Conservation (phyloP, 1,284 basidiomycete species). For the Ceratorhiza oryzae-sativae region DNA sequence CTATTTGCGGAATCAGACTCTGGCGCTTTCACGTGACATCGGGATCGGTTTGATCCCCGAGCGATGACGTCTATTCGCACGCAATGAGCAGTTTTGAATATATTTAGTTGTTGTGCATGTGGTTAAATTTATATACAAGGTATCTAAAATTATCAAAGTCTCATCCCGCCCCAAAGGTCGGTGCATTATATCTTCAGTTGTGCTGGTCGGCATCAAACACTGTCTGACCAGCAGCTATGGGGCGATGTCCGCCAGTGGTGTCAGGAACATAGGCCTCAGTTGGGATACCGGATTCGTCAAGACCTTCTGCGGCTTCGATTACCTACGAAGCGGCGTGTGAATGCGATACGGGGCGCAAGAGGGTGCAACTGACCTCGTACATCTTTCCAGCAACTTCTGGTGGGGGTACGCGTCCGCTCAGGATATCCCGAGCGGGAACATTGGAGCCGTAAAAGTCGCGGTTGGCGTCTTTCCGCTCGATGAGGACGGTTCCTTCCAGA, state of each 20-base stretch:
- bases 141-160: conserved; percentile 23
- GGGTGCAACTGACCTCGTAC: conserved; percentile 65
- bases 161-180: neutral
- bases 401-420: conserved; percentile 91
- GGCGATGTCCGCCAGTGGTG: conserved; percentile 65
- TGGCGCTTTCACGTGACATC: neutral
- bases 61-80: too few relatives aligned
- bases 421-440: conserved; percentile 88
- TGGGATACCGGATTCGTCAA: conserved; percentile 81
- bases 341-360: neutral
- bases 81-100: neutral
- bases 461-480: conserved; percentile 95
- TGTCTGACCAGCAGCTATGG: conserved; percentile 55
- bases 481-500: conserved; percentile 92
- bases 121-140: conserved; percentile 29
- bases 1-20: neutral
- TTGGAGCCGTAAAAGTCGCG: conserved; percentile 94
- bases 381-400: conserved; percentile 93
- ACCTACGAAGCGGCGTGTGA: conserved; percentile 53
- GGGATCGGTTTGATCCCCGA: neutral
- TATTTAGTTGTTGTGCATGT: neutral
- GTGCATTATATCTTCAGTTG: neutral
- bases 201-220: conserved; percentile 71
- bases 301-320: conserved; percentile 73
- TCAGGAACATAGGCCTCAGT: conserved; percentile 82